Conservation (phyloP, 371 early-diverging fungal genomes). For the Apophysomyces variabilis region DNA sequence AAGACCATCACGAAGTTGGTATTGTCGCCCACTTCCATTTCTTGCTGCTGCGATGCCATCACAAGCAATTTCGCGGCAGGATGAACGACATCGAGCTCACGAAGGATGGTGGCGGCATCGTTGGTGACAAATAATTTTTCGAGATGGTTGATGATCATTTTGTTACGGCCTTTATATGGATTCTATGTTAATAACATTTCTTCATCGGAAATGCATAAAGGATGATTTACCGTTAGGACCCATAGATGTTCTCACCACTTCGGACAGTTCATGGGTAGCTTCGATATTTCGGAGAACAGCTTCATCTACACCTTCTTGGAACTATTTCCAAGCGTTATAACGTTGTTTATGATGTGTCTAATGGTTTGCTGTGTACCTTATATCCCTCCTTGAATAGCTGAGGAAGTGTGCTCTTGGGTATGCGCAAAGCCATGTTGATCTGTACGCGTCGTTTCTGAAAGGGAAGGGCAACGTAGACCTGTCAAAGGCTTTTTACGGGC, state of each 20-base stretch:
- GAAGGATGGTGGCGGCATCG: slow-evolving; percentile 99
- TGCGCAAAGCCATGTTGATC: slow-evolving; percentile 86
- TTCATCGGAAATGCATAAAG: slow-evolving; percentile 1
- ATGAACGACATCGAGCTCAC: slow-evolving; percentile 97
- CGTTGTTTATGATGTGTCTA: not conserved
- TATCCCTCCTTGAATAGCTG: slow-evolving; percentile 97
- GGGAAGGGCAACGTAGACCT: not conserved
- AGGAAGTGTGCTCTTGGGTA: slow-evolving; percentile 87
- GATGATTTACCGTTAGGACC: slow-evolving; percentile 89
- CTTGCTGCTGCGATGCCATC: slow-evolving; percentile 98
- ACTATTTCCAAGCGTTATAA: slow-evolving; percentile 51
- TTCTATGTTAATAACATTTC: not conserved
- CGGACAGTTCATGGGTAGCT: slow-evolving; percentile 90
- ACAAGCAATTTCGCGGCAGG: slow-evolving; percentile 98
- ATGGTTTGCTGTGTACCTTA: slow-evolving; percentile 64
- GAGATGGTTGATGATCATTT: slow-evolving; percentile 98
- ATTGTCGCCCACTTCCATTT: slow-evolving; percentile 95
- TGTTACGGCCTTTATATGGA: slow-evolving; percentile 87
- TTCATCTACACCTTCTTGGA: slow-evolving; percentile 96
- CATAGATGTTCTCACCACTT: slow-evolving; percentile 92
- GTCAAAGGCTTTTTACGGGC: not conserved
- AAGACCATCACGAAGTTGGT: slow-evolving; percentile 96
- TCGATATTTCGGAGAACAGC: slow-evolving; percentile 94
- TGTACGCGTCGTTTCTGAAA: slow-evolving; percentile 24
- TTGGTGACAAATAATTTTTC: slow-evolving; percentile 98